Evolutionary conservation across 805 yeast genomes (phyloP).

Genomic region (Torulaspora maleeae): DNA sequence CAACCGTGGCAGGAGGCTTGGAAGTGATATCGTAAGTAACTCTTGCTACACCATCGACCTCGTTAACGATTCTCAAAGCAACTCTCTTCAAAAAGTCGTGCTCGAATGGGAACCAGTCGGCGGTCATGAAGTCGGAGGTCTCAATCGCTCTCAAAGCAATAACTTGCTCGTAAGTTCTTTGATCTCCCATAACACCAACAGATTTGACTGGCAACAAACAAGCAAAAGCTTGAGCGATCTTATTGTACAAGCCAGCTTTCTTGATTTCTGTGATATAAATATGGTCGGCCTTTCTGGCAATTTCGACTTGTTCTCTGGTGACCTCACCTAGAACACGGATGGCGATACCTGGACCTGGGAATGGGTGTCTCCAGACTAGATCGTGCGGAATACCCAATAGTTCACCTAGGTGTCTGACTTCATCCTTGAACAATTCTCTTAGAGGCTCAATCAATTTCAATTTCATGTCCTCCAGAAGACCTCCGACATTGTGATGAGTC

Average conservation of each 20-base stretch:
- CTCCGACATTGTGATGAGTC: slow-evolving; percentile 99
- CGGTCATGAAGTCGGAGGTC: slow-evolving; percentile 98
- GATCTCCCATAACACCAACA: slow-evolving; percentile 99
- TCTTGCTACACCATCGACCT: slow-evolving; percentile 98
- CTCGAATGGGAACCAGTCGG: slow-evolving; percentile 97
- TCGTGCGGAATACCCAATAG: slow-evolving; percentile 93
- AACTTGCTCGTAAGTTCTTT: slow-evolving; percentile 98
- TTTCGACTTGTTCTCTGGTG: slow-evolving; percentile 84
- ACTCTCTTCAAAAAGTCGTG: slow-evolving; percentile 87
- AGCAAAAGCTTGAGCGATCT: slow-evolving; percentile 97
- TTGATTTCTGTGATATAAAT: slow-evolving; percentile 95
- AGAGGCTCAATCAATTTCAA: slow-evolving; percentile 96
- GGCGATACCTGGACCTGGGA: slow-evolving; percentile 99
- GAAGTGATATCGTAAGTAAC: slow-evolving; percentile 98
- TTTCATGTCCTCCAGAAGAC: slow-evolving; percentile 95
- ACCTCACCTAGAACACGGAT: slow-evolving; percentile 98
- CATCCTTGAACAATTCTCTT: slow-evolving; percentile 98
- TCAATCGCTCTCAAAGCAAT: slow-evolving; percentile 98
- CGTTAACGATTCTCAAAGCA: slow-evolving; percentile 94
- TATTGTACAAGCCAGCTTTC: slow-evolving; percentile 84
- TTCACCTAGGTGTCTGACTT: slow-evolving; percentile 95
- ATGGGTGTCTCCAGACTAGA: slow-evolving; percentile 99
- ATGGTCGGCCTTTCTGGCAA: slow-evolving; percentile 95
- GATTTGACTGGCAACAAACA: slow-evolving; percentile 94
- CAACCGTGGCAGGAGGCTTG: slow-evolving; percentile 99